Percentiles rank a stretch among this genome's conserved stretches.
Conservation (phyloP, 2,329 filamentous ascomycete species). For the Conoideocrella luteorostrata region DNA sequence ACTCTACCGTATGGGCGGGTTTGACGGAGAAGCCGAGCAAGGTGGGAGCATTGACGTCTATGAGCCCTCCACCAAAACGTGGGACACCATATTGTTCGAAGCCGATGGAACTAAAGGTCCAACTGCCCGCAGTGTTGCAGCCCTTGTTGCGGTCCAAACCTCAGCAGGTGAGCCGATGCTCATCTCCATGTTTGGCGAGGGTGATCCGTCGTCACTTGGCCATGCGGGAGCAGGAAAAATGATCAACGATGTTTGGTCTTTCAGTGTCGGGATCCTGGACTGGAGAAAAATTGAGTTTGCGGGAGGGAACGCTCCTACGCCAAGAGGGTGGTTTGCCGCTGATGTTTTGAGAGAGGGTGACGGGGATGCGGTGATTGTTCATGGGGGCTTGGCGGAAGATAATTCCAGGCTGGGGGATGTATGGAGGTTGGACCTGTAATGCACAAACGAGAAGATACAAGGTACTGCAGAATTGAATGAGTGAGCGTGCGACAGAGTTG, state of each 20-base stretch:
- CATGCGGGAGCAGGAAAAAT: conserved; percentile 35
- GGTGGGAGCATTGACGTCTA: conserved; percentile 50
- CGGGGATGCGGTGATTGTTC: not conserved
- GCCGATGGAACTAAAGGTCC: not conserved
- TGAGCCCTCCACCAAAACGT: conserved; percentile 9
- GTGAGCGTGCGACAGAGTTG: no score
- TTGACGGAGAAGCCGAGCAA: conserved; percentile 53
- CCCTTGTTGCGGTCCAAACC: not conserved
- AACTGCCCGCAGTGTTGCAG: not conserved
- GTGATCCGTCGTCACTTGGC: conserved; percentile 21
- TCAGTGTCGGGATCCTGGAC: conserved; percentile 21
- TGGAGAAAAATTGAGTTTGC: not conserved
- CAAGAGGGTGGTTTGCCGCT: not conserved
- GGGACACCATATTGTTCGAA: not conserved
- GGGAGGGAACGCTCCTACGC: not conserved
- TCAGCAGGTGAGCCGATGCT: conserved; percentile 19
- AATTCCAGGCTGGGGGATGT: not conserved
- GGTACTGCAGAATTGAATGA: no score
- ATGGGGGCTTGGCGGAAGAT: not conserved
- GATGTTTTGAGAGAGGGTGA: not conserved
- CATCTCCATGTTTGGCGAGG: conserved; percentile 33
- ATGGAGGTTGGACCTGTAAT: not conserved
- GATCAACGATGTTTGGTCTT: conserved; percentile 34
- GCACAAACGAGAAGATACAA: no score
- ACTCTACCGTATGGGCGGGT: conserved; percentile 58